Evolutionary conservation across 2,329 filamentous ascomycete species (phyloP).

Genomic region (Colletotrichum aenigma): DNA sequence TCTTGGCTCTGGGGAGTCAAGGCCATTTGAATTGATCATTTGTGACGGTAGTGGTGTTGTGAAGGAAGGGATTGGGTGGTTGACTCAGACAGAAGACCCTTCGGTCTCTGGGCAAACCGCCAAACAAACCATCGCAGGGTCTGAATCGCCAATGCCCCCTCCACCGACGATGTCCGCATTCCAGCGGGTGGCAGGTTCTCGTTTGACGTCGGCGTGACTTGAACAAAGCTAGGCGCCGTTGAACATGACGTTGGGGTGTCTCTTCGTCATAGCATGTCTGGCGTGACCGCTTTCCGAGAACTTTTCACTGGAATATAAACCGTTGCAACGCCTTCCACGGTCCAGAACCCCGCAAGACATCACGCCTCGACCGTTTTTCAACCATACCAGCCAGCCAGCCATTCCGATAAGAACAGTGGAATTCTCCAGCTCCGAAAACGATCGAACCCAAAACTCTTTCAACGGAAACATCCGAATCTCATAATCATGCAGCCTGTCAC

Average conservation of each 20-base stretch:
- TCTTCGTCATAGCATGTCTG: constrained; percentile 2
- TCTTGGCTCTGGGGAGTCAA: background rate
- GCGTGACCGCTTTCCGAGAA: background rate
- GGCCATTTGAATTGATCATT: background rate
- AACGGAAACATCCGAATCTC: background rate
- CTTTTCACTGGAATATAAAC: background rate
- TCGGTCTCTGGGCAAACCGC: background rate
- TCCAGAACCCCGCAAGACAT: background rate
- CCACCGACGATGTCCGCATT: background rate
- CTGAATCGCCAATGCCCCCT: background rate
- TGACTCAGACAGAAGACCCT: constrained; percentile 7
- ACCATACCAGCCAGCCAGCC: background rate
- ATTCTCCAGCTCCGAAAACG: background rate
- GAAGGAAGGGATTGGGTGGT: constrained; percentile 3
- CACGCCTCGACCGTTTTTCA: background rate
- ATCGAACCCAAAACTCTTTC: background rate
- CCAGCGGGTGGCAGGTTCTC: constrained; percentile 6
- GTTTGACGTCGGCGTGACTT: background rate
- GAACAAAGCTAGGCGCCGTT: background rate
- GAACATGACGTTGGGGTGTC: background rate
- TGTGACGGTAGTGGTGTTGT: background rate
- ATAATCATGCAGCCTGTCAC: constrained; percentile 5
- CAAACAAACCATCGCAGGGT: constrained; percentile 3
- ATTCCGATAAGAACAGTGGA: background rate
- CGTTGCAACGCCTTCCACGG: background rate